phyloP scores from a whole-genome alignment of 495 filamentous ascomycete genomes.

The Letharia columbiana region DNA sequence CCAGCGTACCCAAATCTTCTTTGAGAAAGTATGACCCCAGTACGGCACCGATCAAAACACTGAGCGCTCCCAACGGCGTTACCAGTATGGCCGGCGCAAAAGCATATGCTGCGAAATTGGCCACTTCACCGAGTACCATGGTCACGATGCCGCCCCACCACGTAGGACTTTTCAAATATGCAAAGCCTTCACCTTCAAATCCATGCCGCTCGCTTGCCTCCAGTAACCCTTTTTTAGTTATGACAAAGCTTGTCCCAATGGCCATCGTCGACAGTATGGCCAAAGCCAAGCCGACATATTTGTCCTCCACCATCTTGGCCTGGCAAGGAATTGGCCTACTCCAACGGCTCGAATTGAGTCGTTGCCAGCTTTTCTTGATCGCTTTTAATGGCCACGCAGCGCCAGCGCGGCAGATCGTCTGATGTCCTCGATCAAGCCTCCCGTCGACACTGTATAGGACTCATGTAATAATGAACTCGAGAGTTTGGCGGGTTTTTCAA shows the following conservation, averaged over 20 bases:
- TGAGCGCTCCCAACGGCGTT: slow-evolving; percentile 85
- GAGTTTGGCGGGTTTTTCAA: neutral
- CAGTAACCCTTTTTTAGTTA: slow-evolving; percentile 89
- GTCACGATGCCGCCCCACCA: slow-evolving; percentile 94
- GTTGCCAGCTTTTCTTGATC: slow-evolving; percentile 3
- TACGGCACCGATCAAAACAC: slow-evolving; percentile 90
- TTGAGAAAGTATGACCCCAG: slow-evolving; percentile 89
- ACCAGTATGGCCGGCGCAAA: slow-evolving; percentile 97
- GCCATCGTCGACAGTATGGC: slow-evolving; percentile 89
- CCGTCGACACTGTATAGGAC: neutral
- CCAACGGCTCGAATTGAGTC: neutral
- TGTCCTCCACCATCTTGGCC: slow-evolving; percentile 35
- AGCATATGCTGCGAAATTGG: slow-evolving; percentile 95
- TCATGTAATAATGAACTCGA: neutral
- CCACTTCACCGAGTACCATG: slow-evolving; percentile 77
- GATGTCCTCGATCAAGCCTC: neutral
- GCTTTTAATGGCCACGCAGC: slow-evolving; percentile 1
- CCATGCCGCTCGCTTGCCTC: slow-evolving; percentile 84
- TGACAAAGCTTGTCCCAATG: slow-evolving; percentile 88
- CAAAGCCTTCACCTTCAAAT: slow-evolving; percentile 93
- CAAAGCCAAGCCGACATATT: slow-evolving; percentile 82
- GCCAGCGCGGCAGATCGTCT: slow-evolving; percentile 14
- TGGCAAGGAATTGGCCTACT: neutral
- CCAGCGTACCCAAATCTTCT: slow-evolving; percentile 77
- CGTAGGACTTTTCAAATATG: slow-evolving; percentile 81